Evolutionary conservation across 2,329 filamentous ascomycete species (phyloP).

Genomic region (Colletotrichum sidae): DNA sequence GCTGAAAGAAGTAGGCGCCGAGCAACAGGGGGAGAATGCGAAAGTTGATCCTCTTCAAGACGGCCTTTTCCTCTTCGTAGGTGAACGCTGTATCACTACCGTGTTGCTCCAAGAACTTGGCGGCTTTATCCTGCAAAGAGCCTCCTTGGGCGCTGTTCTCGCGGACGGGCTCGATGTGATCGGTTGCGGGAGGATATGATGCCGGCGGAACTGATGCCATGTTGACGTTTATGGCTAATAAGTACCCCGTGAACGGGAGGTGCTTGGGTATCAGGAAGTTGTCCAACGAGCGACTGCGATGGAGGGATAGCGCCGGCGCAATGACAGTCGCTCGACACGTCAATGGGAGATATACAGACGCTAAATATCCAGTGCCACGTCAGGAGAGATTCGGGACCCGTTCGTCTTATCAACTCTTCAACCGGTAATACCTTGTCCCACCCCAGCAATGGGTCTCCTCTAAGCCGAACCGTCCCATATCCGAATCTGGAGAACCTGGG

Average conservation of each 20-base stretch:
- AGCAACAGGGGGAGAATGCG: conserved; percentile 63
- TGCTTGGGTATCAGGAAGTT: not conserved
- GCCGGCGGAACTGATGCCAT: conserved; percentile 7
- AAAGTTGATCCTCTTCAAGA: conserved; percentile 60
- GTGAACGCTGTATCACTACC: conserved; percentile 53
- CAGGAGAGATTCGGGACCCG: not conserved
- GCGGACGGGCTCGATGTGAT: conserved; percentile 18
- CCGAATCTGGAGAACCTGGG: conserved; percentile 15
- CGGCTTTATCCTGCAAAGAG: conserved; percentile 53
- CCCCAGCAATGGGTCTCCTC: conserved; percentile 11
- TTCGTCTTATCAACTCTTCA: conserved; percentile 26
- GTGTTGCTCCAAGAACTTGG: conserved; percentile 56
- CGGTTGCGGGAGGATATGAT: not conserved
- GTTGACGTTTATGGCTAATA: not conserved
- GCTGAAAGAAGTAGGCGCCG: conserved; percentile 69
- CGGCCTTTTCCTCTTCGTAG: conserved; percentile 61
- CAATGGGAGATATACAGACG: not conserved
- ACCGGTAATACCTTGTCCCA: not conserved
- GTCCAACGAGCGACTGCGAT: too few relatives aligned
- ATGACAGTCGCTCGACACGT: not conserved
- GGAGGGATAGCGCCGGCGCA: not conserved
- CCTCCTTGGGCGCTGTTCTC: not conserved
- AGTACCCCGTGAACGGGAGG: not conserved
- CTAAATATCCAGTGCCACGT: too few relatives aligned
- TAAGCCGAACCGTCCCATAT: not conserved